Evolutionary conservation across 208 protist species (phyloP).

Genomic region (Crithidia bombi): DNA sequence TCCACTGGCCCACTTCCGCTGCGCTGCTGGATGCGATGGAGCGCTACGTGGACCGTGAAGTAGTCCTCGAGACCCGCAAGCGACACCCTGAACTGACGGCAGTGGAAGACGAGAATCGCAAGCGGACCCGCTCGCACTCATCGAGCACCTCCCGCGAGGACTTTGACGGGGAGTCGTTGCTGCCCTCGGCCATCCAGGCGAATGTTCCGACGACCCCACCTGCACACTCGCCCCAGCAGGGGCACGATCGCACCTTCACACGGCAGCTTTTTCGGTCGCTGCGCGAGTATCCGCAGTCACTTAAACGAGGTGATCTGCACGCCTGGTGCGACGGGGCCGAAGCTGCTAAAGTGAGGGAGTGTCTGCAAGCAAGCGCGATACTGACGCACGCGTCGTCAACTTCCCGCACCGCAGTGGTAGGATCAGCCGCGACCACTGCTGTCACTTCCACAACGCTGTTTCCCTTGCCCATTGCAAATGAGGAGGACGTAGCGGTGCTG

Average conservation of each 20-base stretch:
- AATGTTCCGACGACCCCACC: neutral
- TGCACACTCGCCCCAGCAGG: neutral
- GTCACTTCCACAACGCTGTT: neutral
- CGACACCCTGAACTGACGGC: conserved; percentile 29
- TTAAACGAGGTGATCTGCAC: conserved; percentile 31
- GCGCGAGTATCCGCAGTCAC: conserved; percentile 32
- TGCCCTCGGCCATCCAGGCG: too few relatives aligned
- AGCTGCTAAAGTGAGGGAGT: conserved; percentile 14
- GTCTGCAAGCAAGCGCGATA: conserved; percentile 12
- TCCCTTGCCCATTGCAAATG: conserved; percentile 9
- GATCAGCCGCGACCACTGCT: neutral
- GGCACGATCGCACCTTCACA: too few relatives aligned
- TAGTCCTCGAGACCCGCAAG: conserved; percentile 36
- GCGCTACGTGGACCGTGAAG: conserved; percentile 43
- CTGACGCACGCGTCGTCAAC: neutral
- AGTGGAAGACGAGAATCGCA: neutral
- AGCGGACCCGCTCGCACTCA: conserved; percentile 22
- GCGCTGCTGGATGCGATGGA: conserved; percentile 36
- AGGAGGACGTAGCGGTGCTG: conserved; percentile 27
- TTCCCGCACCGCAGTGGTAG: neutral
- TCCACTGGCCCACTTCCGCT: conserved; percentile 32
- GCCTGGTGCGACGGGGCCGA: conserved; percentile 12
- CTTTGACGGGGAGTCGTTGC: neutral
- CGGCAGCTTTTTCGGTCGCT: conserved; percentile 21
- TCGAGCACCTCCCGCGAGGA: neutral